These are phyloP conservation scores for Lachnellula cervina DNA, from an alignment of 2,329 filamentous ascomycete species.

Conservation along the genomic window DNA sequence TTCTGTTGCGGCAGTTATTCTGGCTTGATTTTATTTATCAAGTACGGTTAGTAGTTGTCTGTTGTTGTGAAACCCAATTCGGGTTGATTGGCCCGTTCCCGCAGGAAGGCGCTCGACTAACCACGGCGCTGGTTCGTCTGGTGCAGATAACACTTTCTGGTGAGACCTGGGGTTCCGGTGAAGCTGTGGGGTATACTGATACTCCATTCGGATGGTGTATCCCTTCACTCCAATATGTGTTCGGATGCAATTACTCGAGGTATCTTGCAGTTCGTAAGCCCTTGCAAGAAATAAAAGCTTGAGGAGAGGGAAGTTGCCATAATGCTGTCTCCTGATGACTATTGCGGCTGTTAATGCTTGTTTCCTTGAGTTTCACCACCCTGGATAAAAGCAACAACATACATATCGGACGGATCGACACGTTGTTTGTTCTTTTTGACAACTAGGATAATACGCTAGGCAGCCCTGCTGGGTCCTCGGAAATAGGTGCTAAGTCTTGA, in stretches of 20 bases:
- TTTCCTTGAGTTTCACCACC: conserved; percentile 4
- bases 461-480: conserved; percentile 3
- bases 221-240: not conserved
- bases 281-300: not conserved
- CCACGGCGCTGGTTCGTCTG: too few species aligned
- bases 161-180: conserved; percentile 8
- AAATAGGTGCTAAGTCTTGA: conserved; percentile 5
- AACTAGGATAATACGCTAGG: conserved; percentile 2
- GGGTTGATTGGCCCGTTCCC: too few species aligned
- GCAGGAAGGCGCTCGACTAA: too few species aligned
- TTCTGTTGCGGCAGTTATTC: not conserved
- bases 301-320: not conserved
- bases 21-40: not conserved
- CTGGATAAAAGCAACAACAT: conserved; percentile 1
- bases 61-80: too few species aligned
- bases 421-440: conserved; percentile 7
- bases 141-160: not conserved
- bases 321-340: not conserved
- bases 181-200: too few species aligned
- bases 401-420: conserved; percentile 12
- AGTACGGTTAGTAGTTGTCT: not conserved
- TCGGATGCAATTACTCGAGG: not conserved
- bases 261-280: too few species aligned
- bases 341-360: conserved; percentile 5
- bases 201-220: not conserved